phyloP scores from a whole-genome alignment of 2,329 filamentous ascomycete species.

The Aplosporella prunicola region DNA sequence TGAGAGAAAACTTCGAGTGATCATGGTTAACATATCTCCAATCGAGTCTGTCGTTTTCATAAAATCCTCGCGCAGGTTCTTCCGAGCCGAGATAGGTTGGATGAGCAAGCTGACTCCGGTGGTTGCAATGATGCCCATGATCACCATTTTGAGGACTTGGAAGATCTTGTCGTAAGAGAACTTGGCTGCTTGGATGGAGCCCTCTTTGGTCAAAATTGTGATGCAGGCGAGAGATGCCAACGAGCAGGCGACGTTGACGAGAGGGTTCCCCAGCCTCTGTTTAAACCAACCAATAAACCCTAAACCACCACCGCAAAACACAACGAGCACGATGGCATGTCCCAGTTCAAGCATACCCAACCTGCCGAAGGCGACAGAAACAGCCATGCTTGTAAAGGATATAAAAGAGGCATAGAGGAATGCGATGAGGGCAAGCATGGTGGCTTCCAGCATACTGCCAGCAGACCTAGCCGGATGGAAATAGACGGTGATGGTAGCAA shows the following conservation, averaged over 20 bases:
- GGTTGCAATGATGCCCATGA: conserved; percentile 50
- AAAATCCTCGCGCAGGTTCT: conserved; percentile 63
- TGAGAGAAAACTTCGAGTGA: conserved; percentile 73
- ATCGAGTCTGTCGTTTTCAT: conserved; percentile 64
- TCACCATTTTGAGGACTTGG: conserved; percentile 45
- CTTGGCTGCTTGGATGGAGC: conserved; percentile 69
- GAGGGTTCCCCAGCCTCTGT: conserved; percentile 64
- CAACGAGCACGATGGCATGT: conserved; percentile 66
- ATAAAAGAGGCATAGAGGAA: conserved; percentile 70
- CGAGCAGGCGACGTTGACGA: conserved; percentile 79
- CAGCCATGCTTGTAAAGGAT: conserved; percentile 77
- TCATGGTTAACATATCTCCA: conserved; percentile 70
- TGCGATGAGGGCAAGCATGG: conserved; percentile 64
- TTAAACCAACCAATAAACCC: conserved; percentile 86
- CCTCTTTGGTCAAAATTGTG: conserved; percentile 83
- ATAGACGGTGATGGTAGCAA: conserved; percentile 88
- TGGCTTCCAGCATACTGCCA: conserved; percentile 58
- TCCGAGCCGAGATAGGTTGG: conserved; percentile 68
- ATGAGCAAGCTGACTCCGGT: conserved; percentile 52
- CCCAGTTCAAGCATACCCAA: conserved; percentile 60
- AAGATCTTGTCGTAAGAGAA: conserved; percentile 80
- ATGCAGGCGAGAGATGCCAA: conserved; percentile 82
- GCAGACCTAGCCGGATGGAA: conserved; percentile 82
- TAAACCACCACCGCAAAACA: conserved; percentile 79
- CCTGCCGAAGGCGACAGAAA: conserved; percentile 67